Conservation (phyloP, 805 yeast species). For the Jamesozyma piceae region DNA sequence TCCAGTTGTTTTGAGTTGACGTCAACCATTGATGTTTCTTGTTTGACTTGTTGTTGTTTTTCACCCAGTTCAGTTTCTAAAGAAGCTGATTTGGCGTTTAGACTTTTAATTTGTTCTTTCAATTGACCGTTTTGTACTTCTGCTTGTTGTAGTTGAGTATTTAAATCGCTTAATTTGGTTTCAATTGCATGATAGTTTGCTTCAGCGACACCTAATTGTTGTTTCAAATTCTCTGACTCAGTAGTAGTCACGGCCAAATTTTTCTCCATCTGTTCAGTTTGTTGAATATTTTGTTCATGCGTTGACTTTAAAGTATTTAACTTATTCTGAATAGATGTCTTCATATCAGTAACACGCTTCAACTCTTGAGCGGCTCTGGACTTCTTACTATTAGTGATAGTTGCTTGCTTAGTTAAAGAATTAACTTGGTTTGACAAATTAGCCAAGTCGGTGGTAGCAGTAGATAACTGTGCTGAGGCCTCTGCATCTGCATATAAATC, state of each 20-base stretch:
- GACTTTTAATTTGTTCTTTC: slow-evolving; percentile 56
- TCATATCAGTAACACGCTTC: slow-evolving; percentile 52
- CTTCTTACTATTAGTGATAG: slow-evolving; percentile 59
- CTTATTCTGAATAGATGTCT: slow-evolving; percentile 65
- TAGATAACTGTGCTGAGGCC: slow-evolving; percentile 57
- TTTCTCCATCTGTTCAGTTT: slow-evolving; percentile 63
- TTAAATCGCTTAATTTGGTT: slow-evolving; percentile 50
- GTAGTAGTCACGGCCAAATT: slow-evolving; percentile 47
- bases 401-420: slow-evolving; percentile 67
- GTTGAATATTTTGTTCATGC: slow-evolving; percentile 70
- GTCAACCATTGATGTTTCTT: slow-evolving; percentile 52
- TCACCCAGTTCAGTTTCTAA: slow-evolving; percentile 47
- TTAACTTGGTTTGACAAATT: slow-evolving; percentile 77
- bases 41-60: slow-evolving; percentile 45
- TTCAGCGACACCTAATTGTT: slow-evolving; percentile 67
- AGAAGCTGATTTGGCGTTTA: slow-evolving; percentile 59
- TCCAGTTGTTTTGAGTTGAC: slow-evolving; percentile 65
- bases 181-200: slow-evolving; percentile 69
- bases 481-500: slow-evolving; percentile 53
- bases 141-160: slow-evolving; percentile 51
- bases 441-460: slow-evolving; percentile 78
- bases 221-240: slow-evolving; percentile 61
- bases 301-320: slow-evolving; percentile 54
- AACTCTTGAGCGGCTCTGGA: slow-evolving; percentile 70
- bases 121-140: slow-evolving; percentile 56